A percentile compares a stretch with the other conserved stretches of the same genome.
These are phyloP conservation scores for Pelargonium fulgidum DNA, from an alignment of 441 rosid genomes.

Conservation along the genomic window DNA sequence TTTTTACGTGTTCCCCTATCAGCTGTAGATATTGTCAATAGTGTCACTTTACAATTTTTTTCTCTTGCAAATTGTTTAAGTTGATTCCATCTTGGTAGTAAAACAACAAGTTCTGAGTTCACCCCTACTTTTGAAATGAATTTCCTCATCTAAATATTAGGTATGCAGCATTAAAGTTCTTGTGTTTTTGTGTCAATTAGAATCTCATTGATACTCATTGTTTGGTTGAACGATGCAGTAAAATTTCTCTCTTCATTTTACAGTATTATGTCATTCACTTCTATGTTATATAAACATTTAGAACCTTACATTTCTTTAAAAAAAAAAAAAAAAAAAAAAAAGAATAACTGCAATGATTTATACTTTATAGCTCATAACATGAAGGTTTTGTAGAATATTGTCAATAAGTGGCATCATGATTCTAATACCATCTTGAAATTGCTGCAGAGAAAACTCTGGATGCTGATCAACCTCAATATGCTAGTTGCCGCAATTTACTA, in stretches of 20 bases:
- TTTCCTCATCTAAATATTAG: background rate
- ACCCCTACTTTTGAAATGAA: background rate
- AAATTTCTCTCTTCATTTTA: background rate
- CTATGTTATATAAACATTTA: no score
- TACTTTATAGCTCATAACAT: background rate
- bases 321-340: no score
- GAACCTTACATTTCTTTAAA: no score
- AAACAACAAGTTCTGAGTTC: background rate
- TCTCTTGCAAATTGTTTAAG: background rate
- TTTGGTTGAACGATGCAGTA: background rate
- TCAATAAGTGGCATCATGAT: background rate
- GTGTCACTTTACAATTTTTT: background rate
- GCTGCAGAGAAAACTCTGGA: conserved; percentile 42
- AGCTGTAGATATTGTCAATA: background rate
- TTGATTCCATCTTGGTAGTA: background rate
- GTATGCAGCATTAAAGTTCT: background rate
- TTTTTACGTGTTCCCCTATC: background rate
- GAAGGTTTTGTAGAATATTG: background rate
- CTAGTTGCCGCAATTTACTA: conserved; percentile 40
- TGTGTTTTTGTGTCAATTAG: background rate
- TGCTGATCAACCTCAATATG: conserved; percentile 57
- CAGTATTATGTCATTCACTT: no score
- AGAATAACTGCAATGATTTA: no score
- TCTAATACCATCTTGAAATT: conserved; percentile 14
- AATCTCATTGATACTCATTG: background rate